Percentiles rank a stretch among this genome's conserved stretches.
These are phyloP conservation scores for Diaporthe capsici DNA, from an alignment of 2,329 filamentous ascomycete genomes.

Conservation along the genomic window DNA sequence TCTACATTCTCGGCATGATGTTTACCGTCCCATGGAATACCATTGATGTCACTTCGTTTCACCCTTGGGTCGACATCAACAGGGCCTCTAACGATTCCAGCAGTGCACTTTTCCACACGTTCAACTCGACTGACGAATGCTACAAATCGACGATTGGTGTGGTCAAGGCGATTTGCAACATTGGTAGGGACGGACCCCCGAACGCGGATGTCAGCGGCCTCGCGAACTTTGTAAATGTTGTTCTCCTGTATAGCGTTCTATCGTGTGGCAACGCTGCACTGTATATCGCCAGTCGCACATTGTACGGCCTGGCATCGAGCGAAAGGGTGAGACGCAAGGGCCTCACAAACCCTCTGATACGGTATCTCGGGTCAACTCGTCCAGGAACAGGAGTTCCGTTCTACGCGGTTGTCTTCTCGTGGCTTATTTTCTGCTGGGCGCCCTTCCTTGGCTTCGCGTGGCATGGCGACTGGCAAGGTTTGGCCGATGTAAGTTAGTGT, in stretches of 20 bases:
- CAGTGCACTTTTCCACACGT: background rate
- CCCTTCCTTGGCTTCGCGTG: conserved; percentile 28
- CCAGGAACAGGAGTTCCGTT: conserved; percentile 34
- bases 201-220: background rate
- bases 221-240: conserved; percentile 32
- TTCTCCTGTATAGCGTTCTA: conserved; percentile 33
- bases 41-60: background rate
- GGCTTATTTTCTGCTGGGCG: conserved; percentile 34
- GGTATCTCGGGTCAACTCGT: conserved; percentile 17
- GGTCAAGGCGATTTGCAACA: conserved; percentile 6
- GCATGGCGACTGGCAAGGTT: background rate
- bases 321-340: background rate
- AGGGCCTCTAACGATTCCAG: background rate
- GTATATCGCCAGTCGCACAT: conserved; percentile 36
- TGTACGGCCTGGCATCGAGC: conserved; percentile 30
- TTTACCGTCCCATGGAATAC: conserved; percentile 40
- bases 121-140: background rate
- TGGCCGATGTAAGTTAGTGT: conserved; percentile 19
- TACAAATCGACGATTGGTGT: background rate
- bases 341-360: background rate
- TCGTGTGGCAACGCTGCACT: conserved; percentile 36
- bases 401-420: conserved; percentile 32
- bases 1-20: conserved; percentile 37
- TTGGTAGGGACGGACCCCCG: background rate
- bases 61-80: conserved; percentile 9